These are phyloP conservation scores for Ambrosia trifida DNA, from an alignment of 129 eudicot genomes.

Conservation along the genomic window DNA sequence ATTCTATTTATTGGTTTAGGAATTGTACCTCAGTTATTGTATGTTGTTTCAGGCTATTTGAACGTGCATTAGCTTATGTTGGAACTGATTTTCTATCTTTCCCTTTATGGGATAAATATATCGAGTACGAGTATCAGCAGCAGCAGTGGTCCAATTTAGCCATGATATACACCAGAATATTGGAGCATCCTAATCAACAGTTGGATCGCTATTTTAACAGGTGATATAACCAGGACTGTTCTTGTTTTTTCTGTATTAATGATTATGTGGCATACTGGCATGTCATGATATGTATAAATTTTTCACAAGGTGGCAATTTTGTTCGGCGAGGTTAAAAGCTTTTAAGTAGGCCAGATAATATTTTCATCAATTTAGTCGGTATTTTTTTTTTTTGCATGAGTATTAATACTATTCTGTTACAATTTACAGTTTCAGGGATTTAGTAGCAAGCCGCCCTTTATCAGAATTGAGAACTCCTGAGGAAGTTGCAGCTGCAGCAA, in stretches of 20 bases:
- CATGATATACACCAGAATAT: conserved; percentile 70
- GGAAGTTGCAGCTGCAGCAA: conserved; percentile 65
- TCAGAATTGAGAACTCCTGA: conserved; percentile 83
- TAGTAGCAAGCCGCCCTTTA: conserved; percentile 90
- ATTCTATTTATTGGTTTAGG: conserved; percentile 8
- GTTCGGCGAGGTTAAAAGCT: not conserved
- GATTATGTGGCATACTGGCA: not conserved
- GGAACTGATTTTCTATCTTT: conserved; percentile 89
- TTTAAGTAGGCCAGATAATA: not conserved
- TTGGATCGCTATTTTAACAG: conserved; percentile 95
- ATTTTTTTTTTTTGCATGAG: conserved; percentile 4
- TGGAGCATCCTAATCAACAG: conserved; percentile 95
- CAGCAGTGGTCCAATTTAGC: conserved; percentile 91
- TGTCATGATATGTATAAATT: not conserved
- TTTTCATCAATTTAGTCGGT: not conserved
- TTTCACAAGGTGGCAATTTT: not conserved
- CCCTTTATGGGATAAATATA: conserved; percentile 95
- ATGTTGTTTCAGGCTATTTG: conserved; percentile 82
- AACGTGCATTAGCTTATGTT: conserved; percentile 93
- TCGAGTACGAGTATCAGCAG: conserved; percentile 83
- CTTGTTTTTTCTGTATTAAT: not conserved
- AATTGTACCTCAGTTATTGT: conserved; percentile 17
- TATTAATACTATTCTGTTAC: conserved; percentile 15
- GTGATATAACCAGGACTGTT: conserved; percentile 32
- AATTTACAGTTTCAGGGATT: conserved; percentile 78